Percentiles rank a stretch among this genome's conserved stretches.
Conservation (phyloP, 2,329 filamentous ascomycete genomes). For the Ophiosphaerella herpotricha region DNA sequence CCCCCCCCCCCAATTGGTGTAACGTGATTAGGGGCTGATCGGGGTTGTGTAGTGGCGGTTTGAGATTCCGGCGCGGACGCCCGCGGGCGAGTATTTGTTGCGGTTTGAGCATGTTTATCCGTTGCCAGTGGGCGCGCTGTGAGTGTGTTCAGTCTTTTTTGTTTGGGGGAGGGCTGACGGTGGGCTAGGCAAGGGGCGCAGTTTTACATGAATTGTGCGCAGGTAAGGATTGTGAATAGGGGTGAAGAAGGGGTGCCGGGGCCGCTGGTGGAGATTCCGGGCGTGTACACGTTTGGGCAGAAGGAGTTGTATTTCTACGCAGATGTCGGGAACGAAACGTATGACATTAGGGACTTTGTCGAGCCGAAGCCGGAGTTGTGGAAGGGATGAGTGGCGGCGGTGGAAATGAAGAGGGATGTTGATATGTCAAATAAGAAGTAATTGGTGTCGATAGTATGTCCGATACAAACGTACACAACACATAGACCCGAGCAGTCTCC, state of each 20-base stretch:
- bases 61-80: conserved; percentile 4
- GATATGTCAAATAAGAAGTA: no score
- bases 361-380: conserved; percentile 7
- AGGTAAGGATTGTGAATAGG: conserved; percentile 12
- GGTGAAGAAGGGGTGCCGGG: neutral
- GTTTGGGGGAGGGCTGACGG: neutral
- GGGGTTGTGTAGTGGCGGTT: neutral
- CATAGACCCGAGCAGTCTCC: no score
- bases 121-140: conserved; percentile 14
- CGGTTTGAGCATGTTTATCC: conserved; percentile 20
- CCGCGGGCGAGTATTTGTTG: conserved; percentile 16
- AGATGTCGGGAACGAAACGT: conserved; percentile 23
- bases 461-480: no score
- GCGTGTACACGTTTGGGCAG: conserved; percentile 11
- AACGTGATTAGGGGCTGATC: no score
- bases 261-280: conserved; percentile 13
- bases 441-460: no score
- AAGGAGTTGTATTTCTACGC: conserved; percentile 20
- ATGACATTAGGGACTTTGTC: conserved; percentile 20
- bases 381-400: neutral
- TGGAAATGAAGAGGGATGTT: no score
- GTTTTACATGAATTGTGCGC: conserved; percentile 19
- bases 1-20: neutral
- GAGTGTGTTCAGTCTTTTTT: neutral
- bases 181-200: conserved; percentile 11